Base-by-base conservation (phyloP, 2,329 filamentous ascomycete species). In the Colletotrichum musicola region DNA sequence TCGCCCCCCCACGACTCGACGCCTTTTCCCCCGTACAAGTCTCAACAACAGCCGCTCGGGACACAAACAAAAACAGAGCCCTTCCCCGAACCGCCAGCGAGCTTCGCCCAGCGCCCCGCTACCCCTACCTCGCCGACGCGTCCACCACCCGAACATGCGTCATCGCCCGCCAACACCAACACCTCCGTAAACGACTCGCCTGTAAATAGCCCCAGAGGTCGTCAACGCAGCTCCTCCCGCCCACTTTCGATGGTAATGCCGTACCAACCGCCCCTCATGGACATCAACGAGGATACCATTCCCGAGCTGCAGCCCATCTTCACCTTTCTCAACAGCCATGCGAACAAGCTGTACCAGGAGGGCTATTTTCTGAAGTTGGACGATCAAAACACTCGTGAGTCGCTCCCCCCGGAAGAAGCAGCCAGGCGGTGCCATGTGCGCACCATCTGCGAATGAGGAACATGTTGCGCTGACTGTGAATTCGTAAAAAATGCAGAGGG, bases 281-380 rank as follows among this genome's bases (percentile, higher is more conserved):
- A 97, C 76, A 86, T 96, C 72, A 89, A 89, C 76, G 87, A 91
- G 73, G 94, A 98, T 77, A 97, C 93, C 35, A 90, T 96, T 71
- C 94, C 96, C 44, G 96, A 99, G 85, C 86, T 99, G 71, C 92
- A 94, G 82, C 95, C 95, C 72, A 95, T 98, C 75, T 98, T 98
- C 81, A 93, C 89, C 69, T 96, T 94, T 77, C 87, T 99, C 72
- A 98, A 97, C 82, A 96, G 92, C 81, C 96, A 99, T 79, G 92
- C 90, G 66, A 98, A 98, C 81, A 98, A 98, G 82, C 84, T 98
- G 64, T 99, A 98, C 79, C 95, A 98, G 74, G 96, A 99, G 82
- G 96, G 96, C 44, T 99, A 98, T 77, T 98, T 99, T 73, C 82
- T 99, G 74, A 99, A 98, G 81, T 84, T 99, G 56, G 95, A 98